Percentiles rank a stretch among this genome's conserved stretches.
phyloP scores from a whole-genome alignment of 352 stramenopile species.

The Phytophthora citrophthora region DNA sequence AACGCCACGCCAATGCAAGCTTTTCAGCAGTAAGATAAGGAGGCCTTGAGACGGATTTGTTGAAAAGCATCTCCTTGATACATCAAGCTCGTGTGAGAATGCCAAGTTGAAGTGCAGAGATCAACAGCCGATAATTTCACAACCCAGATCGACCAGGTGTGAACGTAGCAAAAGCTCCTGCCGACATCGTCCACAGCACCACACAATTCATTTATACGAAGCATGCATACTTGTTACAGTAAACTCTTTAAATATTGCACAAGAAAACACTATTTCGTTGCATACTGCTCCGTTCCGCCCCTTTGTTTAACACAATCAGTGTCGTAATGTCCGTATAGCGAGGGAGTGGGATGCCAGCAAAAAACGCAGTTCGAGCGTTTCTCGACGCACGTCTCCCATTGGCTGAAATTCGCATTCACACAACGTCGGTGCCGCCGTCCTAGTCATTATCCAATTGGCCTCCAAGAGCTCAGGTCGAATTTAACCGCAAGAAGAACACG shows the following conservation, averaged over 20 bases:
- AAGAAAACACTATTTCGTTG: too few species aligned
- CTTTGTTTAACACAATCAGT: conserved; percentile 7
- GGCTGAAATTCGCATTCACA: background rate
- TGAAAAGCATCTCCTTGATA: too few species aligned
- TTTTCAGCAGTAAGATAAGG: too few species aligned
- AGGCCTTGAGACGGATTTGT: too few species aligned
- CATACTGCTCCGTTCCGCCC: background rate
- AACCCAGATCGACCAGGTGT: background rate
- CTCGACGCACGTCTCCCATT: conserved; percentile 11
- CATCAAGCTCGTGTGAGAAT: conserved; percentile 2
- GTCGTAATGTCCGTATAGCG: background rate
- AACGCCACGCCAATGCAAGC: too few species aligned
- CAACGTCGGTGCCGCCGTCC: background rate
- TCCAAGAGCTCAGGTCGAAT: conserved; percentile 13
- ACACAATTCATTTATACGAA: too few species aligned
- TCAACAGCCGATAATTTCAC: background rate
- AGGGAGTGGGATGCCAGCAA: conserved; percentile 11
- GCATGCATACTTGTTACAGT: too few species aligned
- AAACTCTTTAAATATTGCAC: too few species aligned
- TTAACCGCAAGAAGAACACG: conserved; percentile 6
- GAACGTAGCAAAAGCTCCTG: too few species aligned
- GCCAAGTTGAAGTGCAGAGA: conserved; percentile 11
- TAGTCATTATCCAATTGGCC: conserved; percentile 33
- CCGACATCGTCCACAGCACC: too few species aligned
- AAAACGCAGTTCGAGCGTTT: conserved; percentile 23